Evolutionary conservation across 805 yeast genomes (phyloP).

Genomic region (Wickerhamomyces rabaulensis): DNA sequence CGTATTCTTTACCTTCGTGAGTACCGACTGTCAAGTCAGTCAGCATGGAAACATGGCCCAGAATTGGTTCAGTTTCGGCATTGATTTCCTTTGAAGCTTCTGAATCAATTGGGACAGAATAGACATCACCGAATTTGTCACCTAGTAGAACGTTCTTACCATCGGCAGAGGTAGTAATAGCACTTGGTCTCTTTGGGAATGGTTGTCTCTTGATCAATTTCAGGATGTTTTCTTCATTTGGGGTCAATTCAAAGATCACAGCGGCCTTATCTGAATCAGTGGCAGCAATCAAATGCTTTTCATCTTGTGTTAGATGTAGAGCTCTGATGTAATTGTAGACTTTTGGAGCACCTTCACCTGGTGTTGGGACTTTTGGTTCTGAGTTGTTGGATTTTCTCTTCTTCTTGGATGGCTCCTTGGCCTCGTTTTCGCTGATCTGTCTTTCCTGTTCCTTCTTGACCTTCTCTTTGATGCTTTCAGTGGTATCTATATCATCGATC

Average conservation of each 20-base stretch:
- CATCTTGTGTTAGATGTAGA: constrained; percentile 48
- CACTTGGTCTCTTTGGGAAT: constrained; percentile 90
- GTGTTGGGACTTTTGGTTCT: constrained; percentile 51
- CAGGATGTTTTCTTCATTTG: constrained; percentile 36
- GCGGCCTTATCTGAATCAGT: constrained; percentile 84
- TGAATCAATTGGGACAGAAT: constrained; percentile 43
- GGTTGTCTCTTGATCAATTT: constrained; percentile 60
- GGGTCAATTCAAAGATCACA: constrained; percentile 41
- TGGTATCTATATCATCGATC: constrained; percentile 53
- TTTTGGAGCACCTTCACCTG: constrained; percentile 68
- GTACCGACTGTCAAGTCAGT: constrained; percentile 58
- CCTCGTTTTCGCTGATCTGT: constrained; percentile 21
- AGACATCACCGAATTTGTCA: constrained; percentile 96
- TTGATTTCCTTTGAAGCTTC: constrained; percentile 29
- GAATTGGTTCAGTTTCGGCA: constrained; percentile 57
- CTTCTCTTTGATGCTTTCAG: constrained; percentile 40
- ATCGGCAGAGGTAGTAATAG: constrained; percentile 64
- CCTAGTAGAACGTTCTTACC: constrained; percentile 64
- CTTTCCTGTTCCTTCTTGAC: constrained; percentile 35
- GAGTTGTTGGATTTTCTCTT: constrained; percentile 30
- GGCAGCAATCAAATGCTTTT: constrained; percentile 54
- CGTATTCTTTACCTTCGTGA: constrained; percentile 39
- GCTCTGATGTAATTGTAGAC: constrained; percentile 65
- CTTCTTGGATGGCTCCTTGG: constrained; percentile 29
- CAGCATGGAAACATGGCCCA: constrained; percentile 97